These are phyloP conservation scores for Trichomonas vaginalis DNA, from an alignment of 208 protist species.

Conservation along the genomic window DNA sequence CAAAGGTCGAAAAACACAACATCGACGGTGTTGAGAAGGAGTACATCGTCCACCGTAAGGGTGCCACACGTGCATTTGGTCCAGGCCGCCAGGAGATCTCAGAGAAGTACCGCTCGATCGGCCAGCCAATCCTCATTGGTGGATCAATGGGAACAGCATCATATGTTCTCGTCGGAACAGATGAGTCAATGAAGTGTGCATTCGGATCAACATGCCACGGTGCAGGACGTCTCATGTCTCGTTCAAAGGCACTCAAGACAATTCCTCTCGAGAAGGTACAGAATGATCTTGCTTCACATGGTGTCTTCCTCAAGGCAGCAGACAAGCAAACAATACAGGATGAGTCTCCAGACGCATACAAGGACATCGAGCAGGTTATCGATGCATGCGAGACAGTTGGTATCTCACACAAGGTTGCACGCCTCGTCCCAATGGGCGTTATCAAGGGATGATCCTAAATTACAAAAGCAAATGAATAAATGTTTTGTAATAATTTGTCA, in stretches of 20 bases:
- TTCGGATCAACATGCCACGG: constrained; percentile 65
- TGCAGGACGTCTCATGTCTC: constrained; percentile 46
- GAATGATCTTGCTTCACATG: constrained; percentile 38
- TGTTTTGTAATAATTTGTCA: background rate
- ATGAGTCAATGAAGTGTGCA: constrained; percentile 43
- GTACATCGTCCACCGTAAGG: constrained; percentile 66
- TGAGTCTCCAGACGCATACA: constrained; percentile 61
- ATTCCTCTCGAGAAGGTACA: constrained; percentile 41
- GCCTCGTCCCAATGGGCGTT: background rate
- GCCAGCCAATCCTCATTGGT: constrained; percentile 74
- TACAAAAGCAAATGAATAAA: background rate
- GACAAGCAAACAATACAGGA: constrained; percentile 59
- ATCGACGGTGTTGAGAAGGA: constrained; percentile 44
- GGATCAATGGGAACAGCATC: constrained; percentile 56
- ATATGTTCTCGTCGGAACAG: constrained; percentile 60
- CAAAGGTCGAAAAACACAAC: constrained; percentile 40
- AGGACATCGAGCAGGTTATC: constrained; percentile 44
- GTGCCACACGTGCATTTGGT: constrained; percentile 60
- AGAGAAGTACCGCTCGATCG: constrained; percentile 53
- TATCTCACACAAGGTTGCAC: background rate
- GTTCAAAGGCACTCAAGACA: constrained; percentile 34
- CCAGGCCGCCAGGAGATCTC: constrained; percentile 60
- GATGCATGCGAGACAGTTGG: background rate
- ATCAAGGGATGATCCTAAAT: no score
- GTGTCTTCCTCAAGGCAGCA: constrained; percentile 53